phyloP scores from a whole-genome alignment of 768 basidiomycete species.

The Lentinula lateritia region DNA sequence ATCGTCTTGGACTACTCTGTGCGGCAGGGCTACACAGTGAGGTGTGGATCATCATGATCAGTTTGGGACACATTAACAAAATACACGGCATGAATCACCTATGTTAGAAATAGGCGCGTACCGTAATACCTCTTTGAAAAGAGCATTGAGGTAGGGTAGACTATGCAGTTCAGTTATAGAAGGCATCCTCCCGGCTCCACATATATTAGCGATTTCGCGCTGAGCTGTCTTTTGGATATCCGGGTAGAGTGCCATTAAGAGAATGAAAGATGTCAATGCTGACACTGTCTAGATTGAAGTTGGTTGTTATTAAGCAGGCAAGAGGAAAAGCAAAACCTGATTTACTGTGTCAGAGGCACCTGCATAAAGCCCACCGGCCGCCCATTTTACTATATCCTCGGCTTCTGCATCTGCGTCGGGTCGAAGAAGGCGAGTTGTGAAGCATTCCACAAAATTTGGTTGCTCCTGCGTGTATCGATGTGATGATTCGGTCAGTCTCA shows the following conservation, averaged over 20 bases:
- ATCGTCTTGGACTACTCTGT: constrained; percentile 36
- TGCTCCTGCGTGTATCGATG: constrained; percentile 16
- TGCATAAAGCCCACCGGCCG: constrained; percentile 44
- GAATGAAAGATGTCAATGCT: constrained; percentile 38
- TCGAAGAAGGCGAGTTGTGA: constrained; percentile 34
- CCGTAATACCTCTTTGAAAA: constrained; percentile 34
- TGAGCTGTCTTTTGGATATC: constrained; percentile 33
- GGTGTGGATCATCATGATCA: not conserved
- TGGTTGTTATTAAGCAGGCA: not conserved
- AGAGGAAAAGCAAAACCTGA: not conserved
- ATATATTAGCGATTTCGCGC: constrained; percentile 32
- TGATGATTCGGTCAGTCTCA: not conserved
- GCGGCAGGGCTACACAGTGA: constrained; percentile 30
- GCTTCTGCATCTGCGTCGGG: constrained; percentile 23
- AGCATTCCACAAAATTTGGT: constrained; percentile 32
- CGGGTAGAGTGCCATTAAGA: constrained; percentile 44
- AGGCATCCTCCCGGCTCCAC: constrained; percentile 26
- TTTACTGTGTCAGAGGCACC: constrained; percentile 40
- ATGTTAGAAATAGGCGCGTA: constrained; percentile 36
- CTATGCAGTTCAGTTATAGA: constrained; percentile 22
- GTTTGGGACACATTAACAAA: not conserved
- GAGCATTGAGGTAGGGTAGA: constrained; percentile 27
- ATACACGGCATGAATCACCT: constrained; percentile 18
- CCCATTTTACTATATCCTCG: constrained; percentile 44
- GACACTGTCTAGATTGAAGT: constrained; percentile 37